Percentiles rank a stretch among this genome's conserved stretches.
Conservation (phyloP, 2,329 filamentous ascomycete genomes). For the Dothideomycetes sp. region DNA sequence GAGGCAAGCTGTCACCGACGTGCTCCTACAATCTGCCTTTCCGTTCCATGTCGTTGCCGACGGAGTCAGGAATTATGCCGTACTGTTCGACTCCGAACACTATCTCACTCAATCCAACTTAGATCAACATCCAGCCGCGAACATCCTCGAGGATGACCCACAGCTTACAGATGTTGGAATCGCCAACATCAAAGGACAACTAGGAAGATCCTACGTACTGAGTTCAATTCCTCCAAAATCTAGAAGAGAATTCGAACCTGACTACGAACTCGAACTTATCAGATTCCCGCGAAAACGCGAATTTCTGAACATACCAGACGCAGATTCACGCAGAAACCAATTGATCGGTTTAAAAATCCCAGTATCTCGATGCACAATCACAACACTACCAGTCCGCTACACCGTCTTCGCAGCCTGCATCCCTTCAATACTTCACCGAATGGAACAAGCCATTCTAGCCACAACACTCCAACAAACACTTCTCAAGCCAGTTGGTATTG, state of each 20-base stretch:
- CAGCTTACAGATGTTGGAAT: conserved; percentile 15
- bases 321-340: conserved; percentile 11
- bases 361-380: conserved; percentile 37
- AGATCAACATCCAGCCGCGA: background rate
- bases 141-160: background rate
- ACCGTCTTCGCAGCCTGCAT: conserved; percentile 51
- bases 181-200: conserved; percentile 15
- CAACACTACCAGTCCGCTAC: conserved; percentile 37
- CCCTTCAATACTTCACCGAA: conserved; percentile 61
- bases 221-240: background rate
- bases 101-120: too few species aligned
- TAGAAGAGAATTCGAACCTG: background rate
- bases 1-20: conserved; percentile 5
- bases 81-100: conserved; percentile 5
- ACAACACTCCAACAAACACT: conserved; percentile 48
- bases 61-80: conserved; percentile 6
- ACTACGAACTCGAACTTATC: conserved; percentile 4
- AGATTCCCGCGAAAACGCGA: conserved; percentile 49
- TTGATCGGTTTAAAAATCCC: conserved; percentile 28
- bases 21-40: conserved; percentile 1
- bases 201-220: conserved; percentile 17
- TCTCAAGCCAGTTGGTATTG: conserved; percentile 46
- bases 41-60: background rate
- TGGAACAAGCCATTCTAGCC: conserved; percentile 58
- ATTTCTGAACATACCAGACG: conserved; percentile 42